Evolutionary conservation across 305 asterid genomes (phyloP).

Genomic region (Fraxinus sp.): DNA sequence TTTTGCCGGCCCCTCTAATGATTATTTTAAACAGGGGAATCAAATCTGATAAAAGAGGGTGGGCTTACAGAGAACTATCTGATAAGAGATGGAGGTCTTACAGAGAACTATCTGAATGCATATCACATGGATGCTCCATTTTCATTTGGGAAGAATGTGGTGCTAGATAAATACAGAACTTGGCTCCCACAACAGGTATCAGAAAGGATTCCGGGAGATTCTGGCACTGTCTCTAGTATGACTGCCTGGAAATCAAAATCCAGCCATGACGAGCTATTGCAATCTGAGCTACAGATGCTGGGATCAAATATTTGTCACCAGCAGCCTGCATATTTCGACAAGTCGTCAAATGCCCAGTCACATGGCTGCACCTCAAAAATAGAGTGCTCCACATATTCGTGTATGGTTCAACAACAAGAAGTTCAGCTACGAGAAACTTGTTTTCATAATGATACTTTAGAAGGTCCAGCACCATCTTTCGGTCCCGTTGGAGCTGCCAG

Average conservation of each 20-base stretch:
- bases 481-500: conserved; percentile 30
- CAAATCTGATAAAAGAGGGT: conserved; percentile 20
- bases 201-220: conserved; percentile 19
- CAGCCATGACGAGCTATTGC: conserved; percentile 17
- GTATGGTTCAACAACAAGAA: conserved; percentile 24
- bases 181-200: conserved; percentile 22
- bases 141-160: conserved; percentile 18
- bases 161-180: conserved; percentile 24
- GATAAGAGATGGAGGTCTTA: not conserved
- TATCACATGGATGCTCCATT: conserved; percentile 28
- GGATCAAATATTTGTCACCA: conserved; percentile 16
- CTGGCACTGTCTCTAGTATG: conserved; percentile 27
- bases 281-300: conserved; percentile 18
- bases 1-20: not conserved
- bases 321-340: conserved; percentile 24
- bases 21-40: conserved; percentile 24
- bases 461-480: not conserved
- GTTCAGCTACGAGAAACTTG: not conserved
- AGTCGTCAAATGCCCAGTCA: conserved; percentile 26
- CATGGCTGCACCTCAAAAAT: conserved; percentile 23
- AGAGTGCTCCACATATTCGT: conserved; percentile 7
- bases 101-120: conserved; percentile 24
- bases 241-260: conserved; percentile 16
- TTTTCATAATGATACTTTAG: not conserved
- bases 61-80: conserved; percentile 15